Conservation (phyloP, 1,284 basidiomycete genomes). For the Pulveroboletus sp. region DNA sequence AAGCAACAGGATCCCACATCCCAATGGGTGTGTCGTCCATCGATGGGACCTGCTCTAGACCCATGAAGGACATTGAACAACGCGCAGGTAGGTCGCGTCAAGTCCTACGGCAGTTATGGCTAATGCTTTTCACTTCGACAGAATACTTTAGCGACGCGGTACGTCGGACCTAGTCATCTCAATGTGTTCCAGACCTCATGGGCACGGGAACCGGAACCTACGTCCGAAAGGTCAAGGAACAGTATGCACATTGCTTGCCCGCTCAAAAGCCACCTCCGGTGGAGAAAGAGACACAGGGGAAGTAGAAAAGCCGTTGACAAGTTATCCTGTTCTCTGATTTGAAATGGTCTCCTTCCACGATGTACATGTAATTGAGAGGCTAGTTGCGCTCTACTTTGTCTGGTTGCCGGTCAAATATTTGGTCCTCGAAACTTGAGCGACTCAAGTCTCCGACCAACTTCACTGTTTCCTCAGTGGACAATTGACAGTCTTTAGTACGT, state of each 20-base stretch:
- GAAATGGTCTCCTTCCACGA: too few species aligned
- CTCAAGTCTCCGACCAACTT: slow-evolving; percentile 59
- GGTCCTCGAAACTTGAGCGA: slow-evolving; percentile 64
- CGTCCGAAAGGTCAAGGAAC: slow-evolving; percentile 26
- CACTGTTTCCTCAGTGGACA: slow-evolving; percentile 70
- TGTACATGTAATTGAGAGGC: too few species aligned
- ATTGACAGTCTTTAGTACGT: slow-evolving; percentile 70
- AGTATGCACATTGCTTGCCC: slow-evolving; percentile 15
- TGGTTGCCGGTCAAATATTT: slow-evolving; percentile 33
- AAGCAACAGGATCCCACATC: slow-evolving; percentile 46
- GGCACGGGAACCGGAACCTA: not conserved
- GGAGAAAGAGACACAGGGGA: slow-evolving; percentile 7
- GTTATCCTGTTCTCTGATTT: too few species aligned
- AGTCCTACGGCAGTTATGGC: not conserved
- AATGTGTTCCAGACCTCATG: not conserved
- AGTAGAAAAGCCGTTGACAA: not conserved
- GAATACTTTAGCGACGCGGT: slow-evolving; percentile 36
- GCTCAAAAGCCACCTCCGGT: slow-evolving; percentile 16
- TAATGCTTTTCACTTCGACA: slow-evolving; percentile 3
- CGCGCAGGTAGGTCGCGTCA: slow-evolving; percentile 28
- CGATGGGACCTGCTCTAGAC: slow-evolving; percentile 37
- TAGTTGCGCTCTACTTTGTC: slow-evolving; percentile 15
- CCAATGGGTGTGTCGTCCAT: slow-evolving; percentile 54
- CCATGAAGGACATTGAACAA: slow-evolving; percentile 34
- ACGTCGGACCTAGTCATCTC: not conserved